A percentile compares a stretch with the other conserved stretches of the same genome.
Conservation (phyloP, 2,329 filamentous ascomycete species). For the Macrophomina phaseolina region DNA sequence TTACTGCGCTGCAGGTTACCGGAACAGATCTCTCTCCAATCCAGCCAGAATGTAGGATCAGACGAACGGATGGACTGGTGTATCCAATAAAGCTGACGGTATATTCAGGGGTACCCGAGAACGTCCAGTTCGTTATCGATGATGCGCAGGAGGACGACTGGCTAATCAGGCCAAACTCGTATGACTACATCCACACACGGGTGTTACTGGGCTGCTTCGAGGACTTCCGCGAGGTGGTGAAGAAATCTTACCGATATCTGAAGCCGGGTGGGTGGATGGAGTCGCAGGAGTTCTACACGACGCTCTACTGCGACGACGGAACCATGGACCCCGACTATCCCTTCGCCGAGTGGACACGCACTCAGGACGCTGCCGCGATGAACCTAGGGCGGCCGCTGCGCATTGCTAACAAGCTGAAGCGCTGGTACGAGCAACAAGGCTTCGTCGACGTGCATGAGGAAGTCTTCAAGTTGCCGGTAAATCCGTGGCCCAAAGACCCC, state of each 20-base stretch:
- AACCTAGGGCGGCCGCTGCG: constrained; percentile 55
- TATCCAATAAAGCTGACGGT: constrained; percentile 9
- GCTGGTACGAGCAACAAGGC: constrained; percentile 61
- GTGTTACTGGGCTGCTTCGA: constrained; percentile 63
- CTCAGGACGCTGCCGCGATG: constrained; percentile 52
- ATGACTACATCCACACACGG: constrained; percentile 67
- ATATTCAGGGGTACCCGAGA: constrained; percentile 61
- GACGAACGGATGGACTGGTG: background rate
- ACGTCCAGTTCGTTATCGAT: constrained; percentile 76
- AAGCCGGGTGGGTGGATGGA: constrained; percentile 62
- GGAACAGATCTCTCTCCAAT: constrained; percentile 52
- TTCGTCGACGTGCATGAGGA: constrained; percentile 63
- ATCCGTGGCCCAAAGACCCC: constrained; percentile 57
- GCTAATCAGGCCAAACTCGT: constrained; percentile 56
- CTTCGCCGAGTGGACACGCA: constrained; percentile 55
- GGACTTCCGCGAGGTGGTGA: constrained; percentile 62
- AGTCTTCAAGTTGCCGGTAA: constrained; percentile 59
- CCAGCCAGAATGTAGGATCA: constrained; percentile 43
- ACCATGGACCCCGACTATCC: constrained; percentile 57
- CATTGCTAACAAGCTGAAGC: constrained; percentile 59
- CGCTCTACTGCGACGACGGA: constrained; percentile 58
- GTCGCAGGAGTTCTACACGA: constrained; percentile 50
- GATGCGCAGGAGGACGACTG: constrained; percentile 67
- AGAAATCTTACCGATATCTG: constrained; percentile 57
- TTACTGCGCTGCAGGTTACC: constrained; percentile 41